Base-by-base conservation (phyloP, 192 early-diverging fungal species). In the Coemansia aciculifera region DNA sequence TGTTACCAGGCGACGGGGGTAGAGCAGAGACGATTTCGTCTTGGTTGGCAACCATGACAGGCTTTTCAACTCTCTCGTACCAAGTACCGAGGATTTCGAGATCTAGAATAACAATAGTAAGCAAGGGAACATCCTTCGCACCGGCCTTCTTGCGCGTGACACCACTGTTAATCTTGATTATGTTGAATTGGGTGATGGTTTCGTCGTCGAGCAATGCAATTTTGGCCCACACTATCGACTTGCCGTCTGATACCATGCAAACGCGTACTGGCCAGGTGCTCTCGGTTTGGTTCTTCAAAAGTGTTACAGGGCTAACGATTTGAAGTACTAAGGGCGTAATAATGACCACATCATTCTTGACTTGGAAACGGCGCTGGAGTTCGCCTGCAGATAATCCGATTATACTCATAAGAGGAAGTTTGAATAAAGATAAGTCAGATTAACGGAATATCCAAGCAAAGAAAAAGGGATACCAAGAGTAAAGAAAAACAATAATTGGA, bases 191-290 rank as follows among this genome's bases (percentile, higher is more conserved):
- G 17, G 72, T 24, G 23, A 83, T 69, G 29, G 61, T 59, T 29
- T 71, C 48, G 37, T 70, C 67, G 4, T 69, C 67, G 6, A 80
- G 59, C 59, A 81, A 51, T 15, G 76, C 63, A 37, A 85, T 67
- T 23, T 81, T 63, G 15, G 63, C 73, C 10, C 77, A 62, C 1
- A 72, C 71, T 0, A 67, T 70, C 38, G 72, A 60, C 39, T 68
- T 67, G 37, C 79, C 72, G 37, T 85, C 84, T 12, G 74, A 77
- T 1, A 81, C 56, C 57, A 82, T 69, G 54, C 77, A 75, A 12
- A 77, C 69, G 65, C 74, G 59, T 9, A 44, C 12, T 17, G 42
- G 17, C 42, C 13, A 44, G 15, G 36, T 23, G 5, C 64, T 59
- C 15, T 36, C 39, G 3, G 31, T 29, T 23, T 80, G 72, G 49